Conservation (phyloP, 768 basidiomycete species). For the Crepidotus variabilis region DNA sequence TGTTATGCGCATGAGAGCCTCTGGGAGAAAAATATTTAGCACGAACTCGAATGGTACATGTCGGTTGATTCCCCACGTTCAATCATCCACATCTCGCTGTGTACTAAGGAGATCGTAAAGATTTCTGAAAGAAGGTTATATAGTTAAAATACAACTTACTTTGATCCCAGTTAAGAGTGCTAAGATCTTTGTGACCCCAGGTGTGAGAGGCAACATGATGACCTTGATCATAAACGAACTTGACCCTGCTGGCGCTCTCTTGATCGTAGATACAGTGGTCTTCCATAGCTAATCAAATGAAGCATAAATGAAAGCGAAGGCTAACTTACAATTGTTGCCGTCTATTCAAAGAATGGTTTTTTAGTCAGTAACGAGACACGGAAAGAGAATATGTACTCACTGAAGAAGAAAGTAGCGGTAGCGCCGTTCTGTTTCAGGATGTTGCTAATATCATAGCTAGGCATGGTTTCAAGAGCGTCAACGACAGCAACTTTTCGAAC, state of each 20-base stretch:
- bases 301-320: neutral
- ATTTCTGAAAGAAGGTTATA: neutral
- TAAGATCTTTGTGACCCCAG: conserved; percentile 30
- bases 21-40: conserved; percentile 27
- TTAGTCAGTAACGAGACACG: conserved; percentile 20
- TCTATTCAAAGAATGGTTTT: conserved; percentile 8
- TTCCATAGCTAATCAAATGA: conserved; percentile 5
- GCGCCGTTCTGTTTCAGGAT: conserved; percentile 21
- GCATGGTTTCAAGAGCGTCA: neutral
- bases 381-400: conserved; percentile 31
- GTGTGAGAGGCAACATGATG: conserved; percentile 32
- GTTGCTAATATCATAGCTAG: conserved; percentile 18
- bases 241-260: conserved; percentile 22
- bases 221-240: conserved; percentile 25
- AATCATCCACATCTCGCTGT: conserved; percentile 16
- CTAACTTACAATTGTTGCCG: conserved; percentile 23
- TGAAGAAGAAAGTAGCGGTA: conserved; percentile 29
- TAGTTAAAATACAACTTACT: conserved; percentile 13
- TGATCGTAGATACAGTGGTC: conserved; percentile 29
- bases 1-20: conserved; percentile 25
- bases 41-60: conserved; percentile 17
- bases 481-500: conserved; percentile 4
- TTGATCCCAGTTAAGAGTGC: conserved; percentile 22
- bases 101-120: conserved; percentile 9
- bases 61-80: conserved; percentile 14